These are phyloP conservation scores for Magnolia officinalis DNA, from an alignment of 164 flowering plant genomes.

Conservation along the genomic window DNA sequence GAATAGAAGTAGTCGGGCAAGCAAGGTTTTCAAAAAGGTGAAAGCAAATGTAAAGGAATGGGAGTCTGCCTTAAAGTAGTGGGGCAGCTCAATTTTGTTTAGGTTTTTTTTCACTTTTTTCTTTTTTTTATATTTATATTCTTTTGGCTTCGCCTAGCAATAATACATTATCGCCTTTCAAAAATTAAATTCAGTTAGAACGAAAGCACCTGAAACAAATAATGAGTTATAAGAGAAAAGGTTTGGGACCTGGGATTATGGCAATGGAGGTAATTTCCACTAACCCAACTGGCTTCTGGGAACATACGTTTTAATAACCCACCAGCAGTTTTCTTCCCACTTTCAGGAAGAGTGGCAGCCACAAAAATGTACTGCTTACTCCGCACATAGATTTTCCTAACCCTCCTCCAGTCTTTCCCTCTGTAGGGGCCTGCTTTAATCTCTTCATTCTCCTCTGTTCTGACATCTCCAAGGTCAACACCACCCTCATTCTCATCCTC, in stretches of 20 bases:
- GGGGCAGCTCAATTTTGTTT: too few relatives aligned
- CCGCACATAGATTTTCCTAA: constrained; percentile 61
- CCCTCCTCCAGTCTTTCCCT: constrained; percentile 74
- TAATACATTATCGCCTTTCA: too few relatives aligned
- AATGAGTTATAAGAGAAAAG: constrained; percentile 4
- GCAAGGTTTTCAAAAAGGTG: too few relatives aligned
- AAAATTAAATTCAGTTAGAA: background rate
- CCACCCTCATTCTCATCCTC: constrained; percentile 36
- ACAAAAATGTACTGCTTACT: constrained; percentile 97
- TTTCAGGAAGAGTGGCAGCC: constrained; percentile 95
- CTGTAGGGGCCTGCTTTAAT: constrained; percentile 21
- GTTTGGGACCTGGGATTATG: constrained; percentile 78
- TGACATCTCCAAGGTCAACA: constrained; percentile 18
- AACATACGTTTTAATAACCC: constrained; percentile 83
- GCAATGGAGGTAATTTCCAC: constrained; percentile 79
- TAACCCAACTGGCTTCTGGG: constrained; percentile 86
- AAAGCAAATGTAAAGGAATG: too few relatives aligned
- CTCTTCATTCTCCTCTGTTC: constrained; percentile 27
- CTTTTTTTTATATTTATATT: too few relatives aligned
- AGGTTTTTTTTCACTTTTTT: too few relatives aligned
- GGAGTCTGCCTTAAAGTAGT: too few relatives aligned
- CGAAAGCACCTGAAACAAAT: background rate
- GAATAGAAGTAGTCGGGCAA: too few relatives aligned
- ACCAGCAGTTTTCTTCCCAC: constrained; percentile 94
- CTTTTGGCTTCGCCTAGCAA: too few relatives aligned